phyloP scores from a whole-genome alignment of 2,329 filamentous ascomycete species.

The Claviceps humidiphila region DNA sequence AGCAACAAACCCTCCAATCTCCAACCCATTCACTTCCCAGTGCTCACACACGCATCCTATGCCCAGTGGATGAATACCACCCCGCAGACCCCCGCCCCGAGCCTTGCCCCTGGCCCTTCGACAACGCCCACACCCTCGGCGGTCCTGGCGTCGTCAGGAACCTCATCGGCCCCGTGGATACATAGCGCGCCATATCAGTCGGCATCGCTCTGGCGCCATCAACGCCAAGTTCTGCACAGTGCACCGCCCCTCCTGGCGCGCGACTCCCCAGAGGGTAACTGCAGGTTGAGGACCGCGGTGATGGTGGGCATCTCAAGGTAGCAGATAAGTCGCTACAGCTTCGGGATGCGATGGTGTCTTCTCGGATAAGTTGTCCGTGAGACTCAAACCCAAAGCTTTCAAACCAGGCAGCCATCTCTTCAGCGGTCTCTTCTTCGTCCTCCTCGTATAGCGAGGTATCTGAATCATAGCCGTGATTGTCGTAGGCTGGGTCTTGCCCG shows the following conservation, averaged over 20 bases:
- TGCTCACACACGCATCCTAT: not conserved
- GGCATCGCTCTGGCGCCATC: too few species aligned
- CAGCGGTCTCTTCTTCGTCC: conserved; percentile 27
- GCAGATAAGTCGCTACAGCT: not conserved
- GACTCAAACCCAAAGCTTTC: conserved; percentile 34
- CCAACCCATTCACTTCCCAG: not conserved
- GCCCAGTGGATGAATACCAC: not conserved
- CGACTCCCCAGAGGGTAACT: not conserved
- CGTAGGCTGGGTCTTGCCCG: not conserved
- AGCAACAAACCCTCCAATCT: too few species aligned
- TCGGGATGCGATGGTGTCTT: conserved; percentile 7
- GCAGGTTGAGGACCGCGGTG: conserved; percentile 9
- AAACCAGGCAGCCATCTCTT: conserved; percentile 38
- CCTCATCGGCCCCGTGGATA: conserved; percentile 10
- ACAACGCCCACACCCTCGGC: conserved; percentile 21
- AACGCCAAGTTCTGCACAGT: too few species aligned
- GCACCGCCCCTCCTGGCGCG: too few species aligned
- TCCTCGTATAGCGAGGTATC: conserved; percentile 21
- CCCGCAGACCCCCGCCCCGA: conserved; percentile 10
- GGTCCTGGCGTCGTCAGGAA: conserved; percentile 19
- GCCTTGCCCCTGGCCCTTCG: conserved; percentile 17
- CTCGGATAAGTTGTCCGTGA: conserved; percentile 25
- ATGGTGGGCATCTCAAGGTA: conserved; percentile 3
- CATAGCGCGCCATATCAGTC: too few species aligned
- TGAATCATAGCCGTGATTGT: not conserved